Evolutionary conservation across 352 stramenopile species (phyloP), one percentile per base, ranked within the genome.

Genomic region (Pythium coloratum): DNA sequence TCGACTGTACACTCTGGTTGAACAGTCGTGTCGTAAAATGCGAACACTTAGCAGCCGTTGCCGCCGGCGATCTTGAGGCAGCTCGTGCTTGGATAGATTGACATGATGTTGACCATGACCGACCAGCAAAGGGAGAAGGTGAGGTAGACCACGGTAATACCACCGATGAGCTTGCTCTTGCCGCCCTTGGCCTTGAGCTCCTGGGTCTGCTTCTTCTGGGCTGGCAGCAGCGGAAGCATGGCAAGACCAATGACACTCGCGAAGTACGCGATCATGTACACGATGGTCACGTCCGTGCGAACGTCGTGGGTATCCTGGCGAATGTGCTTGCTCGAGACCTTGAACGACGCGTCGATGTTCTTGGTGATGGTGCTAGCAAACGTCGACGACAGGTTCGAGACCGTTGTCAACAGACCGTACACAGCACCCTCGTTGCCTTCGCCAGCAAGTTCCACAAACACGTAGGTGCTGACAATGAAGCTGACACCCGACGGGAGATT

Each of bases 391-490:
- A 70, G 3, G 57, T 76, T 71, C 1, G 49, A 59, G 5, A 70
- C 40, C 13, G 70, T 76, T 33, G 70, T 62, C 16, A 69, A n/a
- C 26, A 76, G 47, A 28, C 55, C 66, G 28, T 67, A 67, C 1
- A 61, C 65, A 30, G 62, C 58, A 34, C 49, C 66, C 59, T 76
- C 70, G 55, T 69, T 66, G 12, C 66, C 70, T 10, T 66, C 63
- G 18, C 74, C 69, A 28, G 57, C 59, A 8, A 77, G 20, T 26
- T 77, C 66, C 24, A 76, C 70, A 4, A 73, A 46, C 26, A 67
- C 59, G 53, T 59, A 72, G 9, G 38, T 34, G 9, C 18, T 44
- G 28, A 76, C 61, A 34, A 76, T 70, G 40, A 76, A 76, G 26
- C 61, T 34, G 8, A 73, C 53, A 24, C 66, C 66, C 14, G 24